Evolutionary conservation across 805 yeast genomes (phyloP).

Genomic region (Candida khao-thaluensis): DNA sequence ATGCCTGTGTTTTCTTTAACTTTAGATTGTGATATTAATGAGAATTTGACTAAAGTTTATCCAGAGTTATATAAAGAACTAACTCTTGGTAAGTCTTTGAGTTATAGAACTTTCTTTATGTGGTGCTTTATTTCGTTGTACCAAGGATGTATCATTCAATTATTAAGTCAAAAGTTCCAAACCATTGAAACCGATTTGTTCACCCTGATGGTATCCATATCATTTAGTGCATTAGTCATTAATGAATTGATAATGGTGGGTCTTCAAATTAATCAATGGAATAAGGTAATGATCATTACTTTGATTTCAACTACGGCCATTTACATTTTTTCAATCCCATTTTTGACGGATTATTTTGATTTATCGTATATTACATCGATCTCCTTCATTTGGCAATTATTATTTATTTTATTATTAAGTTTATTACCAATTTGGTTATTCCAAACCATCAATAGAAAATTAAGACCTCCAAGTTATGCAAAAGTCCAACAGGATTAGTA

Average conservation of each 20-base stretch:
- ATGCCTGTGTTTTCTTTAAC: constrained; percentile 95
- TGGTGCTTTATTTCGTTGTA: constrained; percentile 90
- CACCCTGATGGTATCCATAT: constrained; percentile 76
- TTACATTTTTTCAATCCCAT: constrained; percentile 76
- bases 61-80: constrained; percentile 95
- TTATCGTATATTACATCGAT: constrained; percentile 57
- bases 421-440: constrained; percentile 88
- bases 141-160: constrained; percentile 86
- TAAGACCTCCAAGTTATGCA: constrained; percentile 95
- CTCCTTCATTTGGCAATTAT: constrained; percentile 66
- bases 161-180: constrained; percentile 73
- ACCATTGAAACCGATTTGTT: constrained; percentile 57
- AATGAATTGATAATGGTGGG: constrained; percentile 95
- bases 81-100: constrained; percentile 81
- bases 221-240: constrained; percentile 74
- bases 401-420: constrained; percentile 63
- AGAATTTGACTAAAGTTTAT: constrained; percentile 80
- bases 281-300: constrained; percentile 66
- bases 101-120: constrained; percentile 82
- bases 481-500: constrained; percentile 79
- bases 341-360: constrained; percentile 84
- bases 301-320: constrained; percentile 67
- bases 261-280: constrained; percentile 91
- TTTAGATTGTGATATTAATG: constrained; percentile 87
- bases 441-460: constrained; percentile 66